Evolutionary conservation across 176 grass and related monocot species (phyloP).

Genomic region (Avena insularis): DNA sequence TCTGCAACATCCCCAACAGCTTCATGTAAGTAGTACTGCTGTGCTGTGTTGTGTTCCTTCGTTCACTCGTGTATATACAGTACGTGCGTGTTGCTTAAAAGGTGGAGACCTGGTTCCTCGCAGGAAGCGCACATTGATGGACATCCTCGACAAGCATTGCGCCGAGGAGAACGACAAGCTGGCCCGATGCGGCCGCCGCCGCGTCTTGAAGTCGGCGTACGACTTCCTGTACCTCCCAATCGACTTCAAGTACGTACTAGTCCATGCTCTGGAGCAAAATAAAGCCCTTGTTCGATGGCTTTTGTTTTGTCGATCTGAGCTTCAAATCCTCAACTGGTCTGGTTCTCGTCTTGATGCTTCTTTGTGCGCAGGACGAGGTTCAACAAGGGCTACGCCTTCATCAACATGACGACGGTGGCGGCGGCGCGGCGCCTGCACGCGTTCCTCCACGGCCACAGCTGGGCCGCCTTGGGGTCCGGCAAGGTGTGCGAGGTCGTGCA

Average conservation of each 20-base stretch:
- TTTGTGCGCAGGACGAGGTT: slow-evolving; percentile 12
- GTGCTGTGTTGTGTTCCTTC: neutral
- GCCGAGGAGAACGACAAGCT: slow-evolving; percentile 42
- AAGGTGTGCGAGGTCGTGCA: slow-evolving; percentile 66
- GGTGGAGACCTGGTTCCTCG: neutral
- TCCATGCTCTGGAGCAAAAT: too few species aligned
- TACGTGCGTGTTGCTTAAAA: neutral
- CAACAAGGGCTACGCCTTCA: slow-evolving; percentile 73
- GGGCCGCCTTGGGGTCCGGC: slow-evolving; percentile 2
- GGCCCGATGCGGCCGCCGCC: neutral
- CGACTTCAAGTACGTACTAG: slow-evolving; percentile 27
- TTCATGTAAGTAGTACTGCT: slow-evolving; percentile 39
- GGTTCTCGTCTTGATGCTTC: too few species aligned
- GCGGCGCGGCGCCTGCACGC: slow-evolving; percentile 46
- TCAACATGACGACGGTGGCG: slow-evolving; percentile 57
- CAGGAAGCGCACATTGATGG: slow-evolving; percentile 44
- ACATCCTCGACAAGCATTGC: slow-evolving; percentile 48
- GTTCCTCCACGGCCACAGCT: slow-evolving; percentile 35
- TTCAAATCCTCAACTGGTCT: neutral
- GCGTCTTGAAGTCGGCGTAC: slow-evolving; percentile 33
- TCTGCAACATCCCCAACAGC: slow-evolving; percentile 57
- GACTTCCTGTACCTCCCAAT: slow-evolving; percentile 75
- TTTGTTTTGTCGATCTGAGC: neutral
- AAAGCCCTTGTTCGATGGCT: neutral
- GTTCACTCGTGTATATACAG: neutral